phyloP scores from a whole-genome alignment of 441 rosid species.

The Lepidium campestre region DNA sequence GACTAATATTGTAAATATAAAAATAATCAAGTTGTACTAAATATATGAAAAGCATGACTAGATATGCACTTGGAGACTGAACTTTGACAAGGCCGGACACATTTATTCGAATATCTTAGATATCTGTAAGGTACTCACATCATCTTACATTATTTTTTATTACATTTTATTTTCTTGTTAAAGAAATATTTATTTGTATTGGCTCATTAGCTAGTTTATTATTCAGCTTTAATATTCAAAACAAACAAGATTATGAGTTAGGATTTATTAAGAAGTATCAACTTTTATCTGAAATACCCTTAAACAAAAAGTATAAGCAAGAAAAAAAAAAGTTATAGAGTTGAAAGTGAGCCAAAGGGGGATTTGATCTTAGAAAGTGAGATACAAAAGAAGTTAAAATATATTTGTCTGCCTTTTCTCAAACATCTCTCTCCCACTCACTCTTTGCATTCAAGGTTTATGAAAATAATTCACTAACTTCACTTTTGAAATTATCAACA shows the following conservation, averaged over 20 bases:
- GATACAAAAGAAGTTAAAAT: conserved; percentile 15
- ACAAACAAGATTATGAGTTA: too few species aligned
- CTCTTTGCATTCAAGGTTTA: conserved; percentile 14
- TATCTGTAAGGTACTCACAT: not conserved
- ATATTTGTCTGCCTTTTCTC: conserved; percentile 19
- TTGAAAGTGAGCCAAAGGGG: conserved; percentile 4
- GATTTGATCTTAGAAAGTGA: conserved; percentile 6
- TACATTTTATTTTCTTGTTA: not conserved
- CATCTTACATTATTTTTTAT: not conserved
- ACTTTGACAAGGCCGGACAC: not conserved
- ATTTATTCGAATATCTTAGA: conserved; percentile 6
- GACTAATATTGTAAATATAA: not conserved
- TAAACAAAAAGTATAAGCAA: too few species aligned
- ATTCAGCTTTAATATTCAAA: not conserved
- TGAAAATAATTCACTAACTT: conserved; percentile 9
- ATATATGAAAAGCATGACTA: conserved; percentile 10
- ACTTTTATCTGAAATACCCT: too few species aligned
- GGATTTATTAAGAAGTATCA: too few species aligned
- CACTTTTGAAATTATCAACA: conserved; percentile 4
- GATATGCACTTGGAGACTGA: conserved; percentile 19
- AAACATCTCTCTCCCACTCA: conserved; percentile 21
- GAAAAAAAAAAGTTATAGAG: too few species aligned
- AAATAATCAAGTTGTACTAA: conserved; percentile 6
- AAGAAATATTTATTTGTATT: not conserved
- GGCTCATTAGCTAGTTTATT: not conserved